phyloP scores from a whole-genome alignment of 2,329 filamentous ascomycete species.

The Parafenestella ontariensis region DNA sequence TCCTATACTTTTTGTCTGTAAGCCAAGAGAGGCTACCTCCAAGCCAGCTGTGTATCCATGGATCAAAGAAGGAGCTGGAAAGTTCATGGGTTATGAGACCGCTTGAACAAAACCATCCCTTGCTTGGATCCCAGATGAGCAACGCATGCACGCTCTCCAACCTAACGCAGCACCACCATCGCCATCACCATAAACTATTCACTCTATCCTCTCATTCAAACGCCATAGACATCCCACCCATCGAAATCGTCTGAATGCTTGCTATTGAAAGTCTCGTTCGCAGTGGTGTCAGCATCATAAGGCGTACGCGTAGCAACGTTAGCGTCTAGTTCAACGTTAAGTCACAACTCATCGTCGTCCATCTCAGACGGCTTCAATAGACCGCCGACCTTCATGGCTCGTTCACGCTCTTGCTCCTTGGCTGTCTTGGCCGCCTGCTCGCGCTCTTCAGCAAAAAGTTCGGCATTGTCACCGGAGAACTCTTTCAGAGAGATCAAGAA shows the following conservation, averaged over 20 bases:
- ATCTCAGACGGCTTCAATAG: slow-evolving; percentile 97
- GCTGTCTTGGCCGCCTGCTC: slow-evolving; percentile 88
- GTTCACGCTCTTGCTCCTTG: slow-evolving; percentile 86
- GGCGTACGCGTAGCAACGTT: slow-evolving; percentile 47
- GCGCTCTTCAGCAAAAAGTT: slow-evolving; percentile 92
- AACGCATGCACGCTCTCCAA: slow-evolving; percentile 16
- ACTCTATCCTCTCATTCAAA: slow-evolving; percentile 38
- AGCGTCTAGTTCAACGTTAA: slow-evolving; percentile 55
- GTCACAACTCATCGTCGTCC: slow-evolving; percentile 84
- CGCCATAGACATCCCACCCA: slow-evolving; percentile 71
- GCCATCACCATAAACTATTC: slow-evolving; percentile 12
- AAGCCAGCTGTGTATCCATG: slow-evolving; percentile 30
- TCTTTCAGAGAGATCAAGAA: slow-evolving; percentile 98
- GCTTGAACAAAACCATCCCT: slow-evolving; percentile 18
- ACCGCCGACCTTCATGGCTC: slow-evolving; percentile 92
- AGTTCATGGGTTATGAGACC: slow-evolving; percentile 36
- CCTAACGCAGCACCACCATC: slow-evolving; percentile 10
- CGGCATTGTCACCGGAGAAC: slow-evolving; percentile 93
- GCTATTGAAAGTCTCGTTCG: slow-evolving; percentile 18
- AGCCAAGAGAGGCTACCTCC: slow-evolving; percentile 31
- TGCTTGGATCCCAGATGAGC: slow-evolving; percentile 16
- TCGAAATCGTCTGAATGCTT: slow-evolving; percentile 53
- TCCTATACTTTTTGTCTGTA: slow-evolving; percentile 37
- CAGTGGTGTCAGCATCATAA: slow-evolving; percentile 33
- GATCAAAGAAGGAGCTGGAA: slow-evolving; percentile 28